Evolutionary conservation across 345 rosid genomes (phyloP), one percentile per base, ranked within the genome.

Genomic region (Streptanthus diversifolius): DNA sequence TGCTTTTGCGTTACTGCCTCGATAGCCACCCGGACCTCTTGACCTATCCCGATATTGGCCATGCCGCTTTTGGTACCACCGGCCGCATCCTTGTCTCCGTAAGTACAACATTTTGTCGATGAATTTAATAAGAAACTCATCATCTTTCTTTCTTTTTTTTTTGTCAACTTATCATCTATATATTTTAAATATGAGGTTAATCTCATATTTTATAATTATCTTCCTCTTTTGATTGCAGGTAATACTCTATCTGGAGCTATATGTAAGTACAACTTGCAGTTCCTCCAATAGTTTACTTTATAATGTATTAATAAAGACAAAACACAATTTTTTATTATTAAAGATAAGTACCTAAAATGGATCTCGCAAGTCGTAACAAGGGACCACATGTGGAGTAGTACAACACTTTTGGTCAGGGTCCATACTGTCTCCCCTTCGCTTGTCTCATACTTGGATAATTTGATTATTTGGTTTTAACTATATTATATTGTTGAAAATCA

Each of bases 1-100:
- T 86, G 70, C 96, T 93, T 8, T 37, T 93, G 79, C 92, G 97
- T n/a, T 33, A 77, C 66, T 93, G 97, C 64, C 79, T 93, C 68
- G 98, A 93, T 65, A 91, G 96, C 71, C 83, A 85, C 73, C 97
- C 96, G 0, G 97, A 86, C 17, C 82, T 93, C 17, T 89, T 85
- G 80, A 93, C 98, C 53, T 93, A 91, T 79, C 98, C 98, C 0
- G 98, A 93, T 68, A 88, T 93, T 37, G 98, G 98, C 56, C 92
- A 91, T 64, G 97, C 95, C 2, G 98, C 98, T 11, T 93, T 89
- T 72, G 98, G 98, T 0, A 76, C 87, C 0, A 49, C 66, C 0
- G 98, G 98, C 35, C 81, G 98, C 29, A 59, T 89, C 35, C 85
- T 76, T 71, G 79, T 88, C 77, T 93, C 98, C 11, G 98, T 93